Evolutionary conservation across 1,139 yeast genomes (phyloP).

Genomic region (Pichia sp.): DNA sequence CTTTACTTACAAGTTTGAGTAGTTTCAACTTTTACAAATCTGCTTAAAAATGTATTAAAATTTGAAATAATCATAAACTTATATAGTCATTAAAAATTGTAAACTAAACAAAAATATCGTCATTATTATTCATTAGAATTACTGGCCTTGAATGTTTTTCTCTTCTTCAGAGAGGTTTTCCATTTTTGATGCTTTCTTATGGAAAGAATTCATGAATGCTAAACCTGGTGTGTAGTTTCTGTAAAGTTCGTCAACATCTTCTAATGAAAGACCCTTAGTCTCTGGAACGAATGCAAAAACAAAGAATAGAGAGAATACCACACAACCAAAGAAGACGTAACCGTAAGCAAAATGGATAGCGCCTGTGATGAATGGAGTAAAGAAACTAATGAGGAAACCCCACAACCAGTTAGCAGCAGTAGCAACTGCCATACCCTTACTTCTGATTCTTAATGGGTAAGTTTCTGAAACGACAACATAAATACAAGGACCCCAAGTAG

Average conservation of each 20-base stretch:
- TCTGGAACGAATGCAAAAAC: slow-evolving; percentile 65
- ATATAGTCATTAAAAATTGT: no score
- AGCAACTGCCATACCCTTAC: slow-evolving; percentile 73
- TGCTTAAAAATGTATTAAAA: no score
- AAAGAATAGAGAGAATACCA: slow-evolving; percentile 49
- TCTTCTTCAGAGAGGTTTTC: slow-evolving; percentile 5
- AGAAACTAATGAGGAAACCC: slow-evolving; percentile 70
- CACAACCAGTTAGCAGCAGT: slow-evolving; percentile 73
- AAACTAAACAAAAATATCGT: no score
- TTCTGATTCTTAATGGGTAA: slow-evolving; percentile 71
- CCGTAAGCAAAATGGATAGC: slow-evolving; percentile 58
- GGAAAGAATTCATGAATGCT: slow-evolving; percentile 20
- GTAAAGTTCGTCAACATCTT: slow-evolving; percentile 66
- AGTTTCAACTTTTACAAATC: no score
- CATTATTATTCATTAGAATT: no score
- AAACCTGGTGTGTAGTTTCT: slow-evolving; percentile 29
- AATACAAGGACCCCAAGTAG: slow-evolving; percentile 83
- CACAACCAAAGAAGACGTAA: slow-evolving; percentile 68
- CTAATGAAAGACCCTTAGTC: slow-evolving; percentile 68
- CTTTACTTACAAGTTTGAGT: no score
- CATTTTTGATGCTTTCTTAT: slow-evolving; percentile 1
- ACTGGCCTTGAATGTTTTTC: no score
- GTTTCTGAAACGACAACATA: slow-evolving; percentile 75
- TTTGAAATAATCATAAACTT: no score
- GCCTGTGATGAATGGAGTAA: slow-evolving; percentile 61